Evolutionary conservation across 108 stramenopile species (phyloP).

Genomic region (Hondaea fermentalgiana): DNA sequence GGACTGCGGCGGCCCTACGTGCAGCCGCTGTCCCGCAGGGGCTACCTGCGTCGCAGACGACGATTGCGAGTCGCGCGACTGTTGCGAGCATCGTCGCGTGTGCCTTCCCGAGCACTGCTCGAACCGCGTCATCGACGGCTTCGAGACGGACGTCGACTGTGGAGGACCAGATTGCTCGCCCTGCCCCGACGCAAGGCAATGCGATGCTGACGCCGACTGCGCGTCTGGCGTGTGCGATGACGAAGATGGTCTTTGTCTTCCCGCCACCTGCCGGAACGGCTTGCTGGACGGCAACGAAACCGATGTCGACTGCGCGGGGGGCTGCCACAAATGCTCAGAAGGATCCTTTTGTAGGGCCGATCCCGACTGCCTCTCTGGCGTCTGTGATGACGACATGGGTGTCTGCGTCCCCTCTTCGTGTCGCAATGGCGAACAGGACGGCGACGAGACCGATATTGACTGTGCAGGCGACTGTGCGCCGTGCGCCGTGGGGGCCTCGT

Average conservation of each 20-base stretch:
- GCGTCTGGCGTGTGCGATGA: neutral
- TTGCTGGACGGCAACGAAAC: constrained; percentile 23
- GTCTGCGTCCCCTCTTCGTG: neutral
- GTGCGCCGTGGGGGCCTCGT: neutral
- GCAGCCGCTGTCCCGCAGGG: neutral
- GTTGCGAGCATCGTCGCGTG: neutral
- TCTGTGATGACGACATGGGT: neutral
- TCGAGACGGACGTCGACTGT: constrained; percentile 25
- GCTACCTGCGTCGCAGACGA: neutral
- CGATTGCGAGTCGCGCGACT: neutral
- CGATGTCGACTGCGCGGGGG: constrained; percentile 20
- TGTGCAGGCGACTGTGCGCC: neutral
- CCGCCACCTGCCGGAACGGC: constrained; percentile 17
- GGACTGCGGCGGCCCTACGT: neutral
- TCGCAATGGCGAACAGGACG: neutral
- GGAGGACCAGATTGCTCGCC: neutral
- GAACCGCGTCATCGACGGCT: constrained; percentile 23
- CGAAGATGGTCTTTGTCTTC: neutral
- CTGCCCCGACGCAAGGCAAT: neutral
- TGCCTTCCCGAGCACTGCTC: neutral
- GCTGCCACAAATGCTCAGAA: neutral
- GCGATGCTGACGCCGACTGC: constrained; percentile 13
- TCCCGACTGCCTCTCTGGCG: neutral
- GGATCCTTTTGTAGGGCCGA: neutral
- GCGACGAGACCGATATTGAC: neutral